A percentile compares a stretch with the other conserved stretches of the same genome.
Conservation (phyloP, 192 early-diverging fungal genomes). For the Umbelopsis sp. region DNA sequence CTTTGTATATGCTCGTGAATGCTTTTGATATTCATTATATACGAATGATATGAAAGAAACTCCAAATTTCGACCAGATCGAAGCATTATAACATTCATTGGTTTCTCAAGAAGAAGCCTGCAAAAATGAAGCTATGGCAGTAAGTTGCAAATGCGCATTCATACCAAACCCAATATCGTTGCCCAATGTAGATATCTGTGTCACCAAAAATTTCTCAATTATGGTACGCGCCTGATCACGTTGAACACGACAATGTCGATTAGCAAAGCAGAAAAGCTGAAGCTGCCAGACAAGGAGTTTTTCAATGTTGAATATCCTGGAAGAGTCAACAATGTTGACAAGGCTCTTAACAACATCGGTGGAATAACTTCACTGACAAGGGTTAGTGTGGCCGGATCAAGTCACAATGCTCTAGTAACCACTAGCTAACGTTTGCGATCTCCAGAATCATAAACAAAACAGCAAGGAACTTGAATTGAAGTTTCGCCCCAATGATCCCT, state of each 20-base stretch:
- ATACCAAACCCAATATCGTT: too few species aligned
- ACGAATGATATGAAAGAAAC: too few species aligned
- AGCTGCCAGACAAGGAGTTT: constrained; percentile 32
- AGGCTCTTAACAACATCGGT: constrained; percentile 51
- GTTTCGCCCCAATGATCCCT: constrained; percentile 59
- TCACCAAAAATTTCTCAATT: too few species aligned
- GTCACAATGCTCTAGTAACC: background rate
- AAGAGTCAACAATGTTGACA: constrained; percentile 43
- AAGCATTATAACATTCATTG: too few species aligned
- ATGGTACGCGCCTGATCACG: background rate
- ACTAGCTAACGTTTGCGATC: background rate
- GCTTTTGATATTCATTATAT: too few species aligned
- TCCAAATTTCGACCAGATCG: too few species aligned
- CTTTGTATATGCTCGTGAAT: too few species aligned
- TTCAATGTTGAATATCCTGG: constrained; percentile 64
- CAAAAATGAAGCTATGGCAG: too few species aligned
- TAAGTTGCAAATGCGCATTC: too few species aligned
- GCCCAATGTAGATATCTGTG: too few species aligned
- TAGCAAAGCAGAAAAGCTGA: background rate
- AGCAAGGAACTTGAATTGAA: constrained; percentile 50
- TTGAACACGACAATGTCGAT: background rate
- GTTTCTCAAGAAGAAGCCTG: too few species aligned
- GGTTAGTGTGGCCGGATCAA: constrained; percentile 29
- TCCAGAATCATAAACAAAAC: constrained; percentile 47
- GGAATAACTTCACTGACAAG: constrained; percentile 46